Evolutionary conservation across 129 eudicot genomes (phyloP).

Genomic region (Pittosporum tobira): DNA sequence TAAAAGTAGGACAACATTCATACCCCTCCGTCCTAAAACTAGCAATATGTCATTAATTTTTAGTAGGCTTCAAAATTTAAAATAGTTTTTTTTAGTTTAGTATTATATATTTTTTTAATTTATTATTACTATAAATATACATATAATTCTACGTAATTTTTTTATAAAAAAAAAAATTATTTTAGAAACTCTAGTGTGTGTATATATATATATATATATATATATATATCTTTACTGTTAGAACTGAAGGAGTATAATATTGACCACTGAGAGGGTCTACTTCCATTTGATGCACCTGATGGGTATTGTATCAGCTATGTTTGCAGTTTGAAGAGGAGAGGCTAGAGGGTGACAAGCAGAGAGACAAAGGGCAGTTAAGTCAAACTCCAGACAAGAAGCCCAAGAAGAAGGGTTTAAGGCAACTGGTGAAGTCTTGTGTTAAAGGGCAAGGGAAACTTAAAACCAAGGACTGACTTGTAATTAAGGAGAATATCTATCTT

Average conservation of each 20-base stretch:
- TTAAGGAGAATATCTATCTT: no score
- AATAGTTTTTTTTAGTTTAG: no score
- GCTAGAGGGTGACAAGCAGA: constrained; percentile 26
- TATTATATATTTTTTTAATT: no score
- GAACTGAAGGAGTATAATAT: no score
- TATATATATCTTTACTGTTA: no score
- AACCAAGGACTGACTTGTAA: not conserved
- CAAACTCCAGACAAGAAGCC: constrained; percentile 9
- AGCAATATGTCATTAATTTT: no score
- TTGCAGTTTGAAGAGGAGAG: constrained; percentile 58
- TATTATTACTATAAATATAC: no score
- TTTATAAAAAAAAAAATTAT: no score
- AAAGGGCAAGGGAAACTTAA: constrained; percentile 15
- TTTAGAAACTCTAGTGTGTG: no score
- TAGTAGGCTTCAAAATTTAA: no score
- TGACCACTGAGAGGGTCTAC: not conserved
- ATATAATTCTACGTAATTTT: no score
- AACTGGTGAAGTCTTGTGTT: constrained; percentile 54
- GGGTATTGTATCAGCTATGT: constrained; percentile 30
- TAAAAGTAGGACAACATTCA: constrained; percentile 32
- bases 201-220: no score
- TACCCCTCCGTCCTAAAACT: not conserved
- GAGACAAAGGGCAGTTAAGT: not conserved
- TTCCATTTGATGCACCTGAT: not conserved
- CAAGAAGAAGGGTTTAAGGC: constrained; percentile 36